A percentile compares a stretch with the other conserved stretches of the same genome.
phyloP scores from a whole-genome alignment of 2,329 filamentous ascomycete genomes.

The Colletotrichum abscissum region DNA sequence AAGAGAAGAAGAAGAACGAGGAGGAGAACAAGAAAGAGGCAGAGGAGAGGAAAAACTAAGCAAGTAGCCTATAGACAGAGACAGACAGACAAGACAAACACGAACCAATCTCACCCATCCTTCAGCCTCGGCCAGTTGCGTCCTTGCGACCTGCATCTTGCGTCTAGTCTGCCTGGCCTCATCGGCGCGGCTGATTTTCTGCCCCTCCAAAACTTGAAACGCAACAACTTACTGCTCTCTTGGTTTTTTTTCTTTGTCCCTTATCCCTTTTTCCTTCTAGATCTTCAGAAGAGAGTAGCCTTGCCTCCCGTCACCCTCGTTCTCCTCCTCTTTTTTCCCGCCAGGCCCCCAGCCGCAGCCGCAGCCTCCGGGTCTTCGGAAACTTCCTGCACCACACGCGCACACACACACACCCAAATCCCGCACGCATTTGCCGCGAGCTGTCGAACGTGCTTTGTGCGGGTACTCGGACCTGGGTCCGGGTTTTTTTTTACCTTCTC shows the following conservation, averaged over 20 bases:
- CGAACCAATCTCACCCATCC: not conserved
- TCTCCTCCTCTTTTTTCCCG: not conserved
- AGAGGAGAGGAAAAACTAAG: not conserved
- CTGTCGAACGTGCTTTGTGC: not conserved
- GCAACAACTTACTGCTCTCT: not conserved
- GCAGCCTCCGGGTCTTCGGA: not conserved
- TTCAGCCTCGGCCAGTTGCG: not conserved
- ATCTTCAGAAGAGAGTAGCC: not conserved
- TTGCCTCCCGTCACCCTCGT: not conserved
- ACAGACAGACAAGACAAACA: not conserved
- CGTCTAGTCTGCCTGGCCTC: conserved; percentile 3
- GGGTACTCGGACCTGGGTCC: not conserved
- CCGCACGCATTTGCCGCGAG: not conserved
- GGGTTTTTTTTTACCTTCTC: not conserved
- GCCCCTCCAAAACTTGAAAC: conserved; percentile 8
- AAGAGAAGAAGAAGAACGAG: not conserved
- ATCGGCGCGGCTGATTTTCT: conserved; percentile 1
- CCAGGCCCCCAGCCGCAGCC: not conserved
- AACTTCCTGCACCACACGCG: not conserved
- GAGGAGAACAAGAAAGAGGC: not conserved
- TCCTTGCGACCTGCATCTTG: too few species aligned
- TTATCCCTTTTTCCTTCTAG: not conserved
- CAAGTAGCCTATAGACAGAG: not conserved
- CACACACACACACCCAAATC: too few species aligned
- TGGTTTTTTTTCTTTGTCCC: not conserved